Base-by-base conservation (phyloP, 2,329 filamentous ascomycete species). In the Juglanconis oblonga region DNA sequence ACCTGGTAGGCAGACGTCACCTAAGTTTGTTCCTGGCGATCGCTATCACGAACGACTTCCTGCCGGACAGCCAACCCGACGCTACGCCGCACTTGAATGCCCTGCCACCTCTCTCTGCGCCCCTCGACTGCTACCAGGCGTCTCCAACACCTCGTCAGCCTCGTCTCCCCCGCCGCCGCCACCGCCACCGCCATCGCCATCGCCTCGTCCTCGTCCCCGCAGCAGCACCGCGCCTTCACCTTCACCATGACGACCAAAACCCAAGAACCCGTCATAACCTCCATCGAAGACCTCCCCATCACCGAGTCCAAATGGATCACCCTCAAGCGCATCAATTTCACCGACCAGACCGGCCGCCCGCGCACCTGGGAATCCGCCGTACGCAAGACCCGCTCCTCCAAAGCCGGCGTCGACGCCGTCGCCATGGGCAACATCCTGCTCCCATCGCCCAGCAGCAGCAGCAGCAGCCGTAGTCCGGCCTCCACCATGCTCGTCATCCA, bases 291-390 rank as follows among this genome's bases (percentile, higher is more conserved):
- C 35, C 76, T 86, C 14, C 73, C 77, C 57, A 73, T 77, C 17
- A 69, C 72, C n/a, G 77, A 85, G 60, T 79, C 83, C 0, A 82
- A 79, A 70, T 86, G 83, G 82, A 74, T 84, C 38, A 78, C 81
- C 51, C 79, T 86, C 57, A 76, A 81, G 61, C 81, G 80, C 63
- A 79, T 86, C 67, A 75, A 80, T 44, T 88, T 86, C 73, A 76
- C 76, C 40, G 84, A 87, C 70, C 81, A 85, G 48, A 70, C 76
- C 36, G 82, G 81, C 68, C 77, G 76, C 36, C 65, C 74, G 9
- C 80, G 84, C 60, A 81, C 77, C 4, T 87, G 85, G 85, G 85
- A 88, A 68, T 82, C 82, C 3, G 83, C 82, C 3, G 77, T 81
- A 63, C 83, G 85, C 57, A 79, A 81, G 63, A 87, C 84, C 0